Conservation (phyloP, 2,329 filamentous ascomycete species). For the Ascochyta clinopodiicola region DNA sequence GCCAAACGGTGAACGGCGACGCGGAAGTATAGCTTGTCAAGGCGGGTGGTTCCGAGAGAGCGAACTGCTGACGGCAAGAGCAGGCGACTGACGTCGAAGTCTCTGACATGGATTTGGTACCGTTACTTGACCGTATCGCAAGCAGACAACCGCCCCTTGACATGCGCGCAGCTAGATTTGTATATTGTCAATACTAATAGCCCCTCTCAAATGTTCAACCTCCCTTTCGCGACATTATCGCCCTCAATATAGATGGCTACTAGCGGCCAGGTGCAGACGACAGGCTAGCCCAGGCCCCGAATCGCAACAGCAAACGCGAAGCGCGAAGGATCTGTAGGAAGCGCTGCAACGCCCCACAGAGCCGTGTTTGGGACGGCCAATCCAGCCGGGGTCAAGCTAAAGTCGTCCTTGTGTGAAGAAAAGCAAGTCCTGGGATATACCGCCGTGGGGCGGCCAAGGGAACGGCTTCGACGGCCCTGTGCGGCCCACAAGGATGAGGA, state of each 20-base stretch:
- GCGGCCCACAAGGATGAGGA: background rate
- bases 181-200: background rate
- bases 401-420: slow-evolving; percentile 3
- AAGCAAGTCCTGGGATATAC: slow-evolving; percentile 12
- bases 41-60: slow-evolving; percentile 5
- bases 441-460: slow-evolving; percentile 13
- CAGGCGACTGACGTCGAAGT: slow-evolving; percentile 1
- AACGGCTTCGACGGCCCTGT: slow-evolving; percentile 11
- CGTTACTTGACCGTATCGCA: background rate
- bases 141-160: background rate
- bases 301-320: background rate
- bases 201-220: background rate
- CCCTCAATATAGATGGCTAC: slow-evolving; percentile 1
- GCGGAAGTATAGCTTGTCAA: background rate
- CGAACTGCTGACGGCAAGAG: background rate
- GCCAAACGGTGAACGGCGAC: slow-evolving; percentile 1
- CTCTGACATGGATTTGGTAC: background rate
- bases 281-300: slow-evolving; percentile 3
- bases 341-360: slow-evolving; percentile 9
- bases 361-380: slow-evolving; percentile 3
- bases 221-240: background rate
- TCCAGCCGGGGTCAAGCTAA: slow-evolving; percentile 1
- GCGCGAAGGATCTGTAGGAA: slow-evolving; percentile 10
- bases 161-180: background rate
- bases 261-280: slow-evolving; percentile 3